Evolutionary conservation across 148 eudicot genomes (phyloP).

Genomic region (Rhododendron griersonianum): DNA sequence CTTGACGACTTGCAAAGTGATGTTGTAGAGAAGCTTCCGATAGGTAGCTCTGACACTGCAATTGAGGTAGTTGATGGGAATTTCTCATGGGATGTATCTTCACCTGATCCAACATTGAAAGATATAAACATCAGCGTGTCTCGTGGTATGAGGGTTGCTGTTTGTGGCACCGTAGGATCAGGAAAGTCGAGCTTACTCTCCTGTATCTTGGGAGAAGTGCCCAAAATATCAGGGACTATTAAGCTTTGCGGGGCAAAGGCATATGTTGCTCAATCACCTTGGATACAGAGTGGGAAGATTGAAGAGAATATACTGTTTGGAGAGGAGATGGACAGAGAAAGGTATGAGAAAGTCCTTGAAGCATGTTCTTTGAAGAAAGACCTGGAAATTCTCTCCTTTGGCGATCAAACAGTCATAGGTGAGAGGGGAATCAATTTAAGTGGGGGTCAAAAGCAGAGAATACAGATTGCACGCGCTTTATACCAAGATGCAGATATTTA

Average conservation of each 20-base stretch:
- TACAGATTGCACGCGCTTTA: too few relatives aligned
- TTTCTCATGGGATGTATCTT: conserved; percentile 32
- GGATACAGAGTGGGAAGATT: conserved; percentile 62
- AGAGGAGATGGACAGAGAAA: conserved; percentile 32
- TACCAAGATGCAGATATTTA: too few relatives aligned
- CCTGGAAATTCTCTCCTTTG: too few relatives aligned
- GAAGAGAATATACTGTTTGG: conserved; percentile 54
- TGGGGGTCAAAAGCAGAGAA: too few relatives aligned
- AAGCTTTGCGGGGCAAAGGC: conserved; percentile 42
- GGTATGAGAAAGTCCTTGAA: conserved; percentile 35
- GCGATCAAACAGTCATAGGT: too few relatives aligned
- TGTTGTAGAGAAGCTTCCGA: conserved; percentile 32
- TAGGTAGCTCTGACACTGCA: conserved; percentile 27
- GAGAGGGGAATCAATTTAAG: too few relatives aligned
- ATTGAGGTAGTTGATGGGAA: conserved; percentile 20
- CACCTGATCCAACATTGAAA: conserved; percentile 30
- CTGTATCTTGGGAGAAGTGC: conserved; percentile 20
- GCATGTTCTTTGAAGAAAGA: too few relatives aligned
- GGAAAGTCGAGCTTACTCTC: too few relatives aligned
- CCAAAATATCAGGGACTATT: conserved; percentile 33
- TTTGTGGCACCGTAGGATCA: conserved; percentile 17
- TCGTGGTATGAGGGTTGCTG: conserved; percentile 53
- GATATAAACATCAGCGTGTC: conserved; percentile 34
- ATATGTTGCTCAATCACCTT: conserved; percentile 53
- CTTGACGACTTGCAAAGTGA: conserved; percentile 36